Base-by-base conservation (phyloP, 495 filamentous ascomycete species). In the Daldinia caldariorum region DNA sequence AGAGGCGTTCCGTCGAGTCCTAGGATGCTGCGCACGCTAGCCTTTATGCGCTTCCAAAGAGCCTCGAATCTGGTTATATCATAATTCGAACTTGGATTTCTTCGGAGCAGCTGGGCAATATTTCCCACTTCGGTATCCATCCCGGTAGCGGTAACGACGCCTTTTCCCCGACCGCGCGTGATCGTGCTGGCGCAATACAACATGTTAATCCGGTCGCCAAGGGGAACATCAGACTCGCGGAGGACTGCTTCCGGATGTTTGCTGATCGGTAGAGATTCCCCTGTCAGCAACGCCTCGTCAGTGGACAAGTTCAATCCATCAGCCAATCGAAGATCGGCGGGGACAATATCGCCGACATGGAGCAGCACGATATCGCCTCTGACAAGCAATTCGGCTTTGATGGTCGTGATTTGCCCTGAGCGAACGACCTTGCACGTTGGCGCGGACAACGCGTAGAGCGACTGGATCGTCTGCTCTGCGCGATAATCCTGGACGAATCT, bases 381-480 rank as follows among this genome's bases (percentile, higher is more conserved):
- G 26, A 92, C 91, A 37, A 92, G 78, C 6, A 87, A 84, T 34
- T 86, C 84, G 1, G 90, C 87, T 62, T 89, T 87, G 57, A 92
- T 77, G 37, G 81, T 85, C 56, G 80, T 77, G 60, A 84, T 78
- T 51, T 84, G 77, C 6, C 87, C 87, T 29, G 79, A 76, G 16
- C 91, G 88, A 26, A 93, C 78, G 38, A 88, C 89, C 56, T 83
- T 86, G 67, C 89, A 91, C 58, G 87, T 84, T 13, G 91, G 91
- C 12, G 91, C 89, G 8, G 88, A 89, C 4, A 93, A 80, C 43
- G 84, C 83, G 43, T 88, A 82, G 14, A 93, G 80, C 13, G 89
- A 90, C 67, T 92, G 83, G 78, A 93, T 92, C 9, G 87, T 90
- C 80, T 91, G 88, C 75, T 91, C 90, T 7, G 91, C 91, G 47